Evolutionary conservation across 2,329 filamentous ascomycete genomes (phyloP).

Genomic region (Metarhizium brunneum): DNA sequence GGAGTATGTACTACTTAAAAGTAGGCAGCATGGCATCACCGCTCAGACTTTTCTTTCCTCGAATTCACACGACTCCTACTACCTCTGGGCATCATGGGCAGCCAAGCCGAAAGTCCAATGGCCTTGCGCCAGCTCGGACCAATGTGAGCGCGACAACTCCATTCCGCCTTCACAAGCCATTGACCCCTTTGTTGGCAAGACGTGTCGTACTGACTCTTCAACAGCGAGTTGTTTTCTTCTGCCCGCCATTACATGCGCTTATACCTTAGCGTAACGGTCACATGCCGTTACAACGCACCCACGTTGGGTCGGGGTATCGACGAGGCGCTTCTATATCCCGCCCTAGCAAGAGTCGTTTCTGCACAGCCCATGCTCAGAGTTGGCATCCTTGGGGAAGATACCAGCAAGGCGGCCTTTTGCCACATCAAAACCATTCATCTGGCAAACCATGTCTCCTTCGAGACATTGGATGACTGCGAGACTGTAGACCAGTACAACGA

Average conservation of each 20-base stretch:
- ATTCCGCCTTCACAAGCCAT: no score
- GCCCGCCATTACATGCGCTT: constrained; percentile 36
- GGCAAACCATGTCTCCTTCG: constrained; percentile 30
- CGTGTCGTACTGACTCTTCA: not conserved
- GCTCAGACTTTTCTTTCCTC: not conserved
- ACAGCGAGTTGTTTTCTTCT: constrained; percentile 35
- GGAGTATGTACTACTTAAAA: no score
- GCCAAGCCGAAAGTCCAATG: not conserved
- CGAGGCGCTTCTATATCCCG: constrained; percentile 21
- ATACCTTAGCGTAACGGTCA: constrained; percentile 36
- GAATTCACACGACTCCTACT: not conserved
- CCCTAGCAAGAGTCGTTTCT: constrained; percentile 29
- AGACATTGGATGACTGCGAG: constrained; percentile 10
- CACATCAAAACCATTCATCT: constrained; percentile 34
- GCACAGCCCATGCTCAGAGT: constrained; percentile 38
- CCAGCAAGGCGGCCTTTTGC: constrained; percentile 33
- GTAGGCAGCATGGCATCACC: no score
- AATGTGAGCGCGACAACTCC: not conserved
- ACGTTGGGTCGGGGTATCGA: not conserved
- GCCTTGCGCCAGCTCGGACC: not conserved
- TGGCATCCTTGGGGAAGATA: constrained; percentile 36
- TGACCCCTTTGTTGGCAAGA: no score
- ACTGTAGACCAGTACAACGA: constrained; percentile 19
- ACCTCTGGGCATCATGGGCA: not conserved
- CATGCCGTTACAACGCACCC: constrained; percentile 30